Evolutionary conservation across 345 rosid species (phyloP).

Genomic region (Gossypium sturtianum): DNA sequence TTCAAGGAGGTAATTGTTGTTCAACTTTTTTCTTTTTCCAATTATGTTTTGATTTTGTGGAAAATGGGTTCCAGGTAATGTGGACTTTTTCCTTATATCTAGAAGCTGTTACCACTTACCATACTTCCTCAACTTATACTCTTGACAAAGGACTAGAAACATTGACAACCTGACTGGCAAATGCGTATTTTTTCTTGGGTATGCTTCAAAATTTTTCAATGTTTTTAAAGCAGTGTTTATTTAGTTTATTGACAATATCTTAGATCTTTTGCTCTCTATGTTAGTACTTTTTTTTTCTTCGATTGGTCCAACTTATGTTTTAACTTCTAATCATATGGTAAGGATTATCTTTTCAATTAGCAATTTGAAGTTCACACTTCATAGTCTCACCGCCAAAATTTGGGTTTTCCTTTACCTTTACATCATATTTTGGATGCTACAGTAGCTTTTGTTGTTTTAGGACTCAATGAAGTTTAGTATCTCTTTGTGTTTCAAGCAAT

Average conservation of each 20-base stretch:
- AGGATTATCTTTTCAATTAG: not conserved
- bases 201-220: constrained; percentile 11
- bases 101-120: constrained; percentile 56
- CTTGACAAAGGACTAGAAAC: constrained; percentile 68
- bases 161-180: constrained; percentile 80
- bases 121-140: constrained; percentile 79
- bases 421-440: not conserved
- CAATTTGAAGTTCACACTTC: not conserved
- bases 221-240: not conserved
- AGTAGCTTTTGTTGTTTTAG: not conserved
- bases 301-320: not conserved
- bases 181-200: constrained; percentile 79
- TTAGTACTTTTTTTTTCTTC: not conserved
- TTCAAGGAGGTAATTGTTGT: constrained; percentile 53
- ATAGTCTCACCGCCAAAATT: not conserved
- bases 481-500: not conserved
- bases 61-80: constrained; percentile 38
- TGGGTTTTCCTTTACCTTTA: not conserved
- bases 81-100: constrained; percentile 74
- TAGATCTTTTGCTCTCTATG: not conserved
- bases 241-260: not conserved
- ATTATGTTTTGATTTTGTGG: not conserved
- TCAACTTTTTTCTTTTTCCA: not conserved
- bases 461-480: not conserved
- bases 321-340: not conserved